These are phyloP conservation scores for Aspergillus brunneoviolaceus DNA, from an alignment of 2,329 filamentous ascomycete genomes.

Conservation along the genomic window DNA sequence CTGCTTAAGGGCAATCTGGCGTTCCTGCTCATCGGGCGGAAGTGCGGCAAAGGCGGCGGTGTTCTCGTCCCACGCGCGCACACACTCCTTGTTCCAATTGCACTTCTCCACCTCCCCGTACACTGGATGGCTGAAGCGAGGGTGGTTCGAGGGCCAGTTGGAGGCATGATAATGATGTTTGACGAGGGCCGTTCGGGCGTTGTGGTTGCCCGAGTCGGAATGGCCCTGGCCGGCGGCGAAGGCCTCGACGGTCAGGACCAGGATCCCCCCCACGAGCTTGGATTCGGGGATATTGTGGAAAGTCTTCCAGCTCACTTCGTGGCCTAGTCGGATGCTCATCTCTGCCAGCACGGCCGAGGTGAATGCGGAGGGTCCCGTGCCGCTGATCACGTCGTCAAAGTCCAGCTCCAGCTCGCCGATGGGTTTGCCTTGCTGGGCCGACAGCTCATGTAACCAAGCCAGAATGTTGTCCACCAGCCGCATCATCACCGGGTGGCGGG, in stretches of 20 bases:
- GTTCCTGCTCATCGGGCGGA: slow-evolving; percentile 12
- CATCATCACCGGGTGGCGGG: slow-evolving; percentile 66
- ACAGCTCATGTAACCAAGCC: slow-evolving; percentile 61
- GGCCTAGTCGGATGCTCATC: slow-evolving; percentile 55
- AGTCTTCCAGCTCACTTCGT: slow-evolving; percentile 58
- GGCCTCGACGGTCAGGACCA: slow-evolving; percentile 69
- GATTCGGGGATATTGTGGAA: slow-evolving; percentile 69
- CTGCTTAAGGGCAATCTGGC: slow-evolving; percentile 13
- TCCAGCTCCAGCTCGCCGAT: slow-evolving; percentile 64
- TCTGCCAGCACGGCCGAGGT: slow-evolving; percentile 64
- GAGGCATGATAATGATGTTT: slow-evolving; percentile 76
- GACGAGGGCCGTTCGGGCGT: slow-evolving; percentile 64
- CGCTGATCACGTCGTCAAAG: slow-evolving; percentile 70
- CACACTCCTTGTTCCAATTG: slow-evolving; percentile 17
- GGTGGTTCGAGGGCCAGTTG: slow-evolving; percentile 55
- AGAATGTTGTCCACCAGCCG: slow-evolving; percentile 67
- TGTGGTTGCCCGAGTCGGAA: slow-evolving; percentile 70
- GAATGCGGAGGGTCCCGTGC: slow-evolving; percentile 71
- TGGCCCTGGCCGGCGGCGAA: slow-evolving; percentile 73
- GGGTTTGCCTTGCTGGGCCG: slow-evolving; percentile 57
- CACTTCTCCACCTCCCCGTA: slow-evolving; percentile 16
- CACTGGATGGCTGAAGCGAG: slow-evolving; percentile 13
- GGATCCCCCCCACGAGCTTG: slow-evolving; percentile 61
- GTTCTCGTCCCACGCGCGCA: slow-evolving; percentile 13
- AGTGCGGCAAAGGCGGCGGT: slow-evolving; percentile 12